phyloP scores from a whole-genome alignment of 495 filamentous ascomycete species.

The Chaetomium tenue region DNA sequence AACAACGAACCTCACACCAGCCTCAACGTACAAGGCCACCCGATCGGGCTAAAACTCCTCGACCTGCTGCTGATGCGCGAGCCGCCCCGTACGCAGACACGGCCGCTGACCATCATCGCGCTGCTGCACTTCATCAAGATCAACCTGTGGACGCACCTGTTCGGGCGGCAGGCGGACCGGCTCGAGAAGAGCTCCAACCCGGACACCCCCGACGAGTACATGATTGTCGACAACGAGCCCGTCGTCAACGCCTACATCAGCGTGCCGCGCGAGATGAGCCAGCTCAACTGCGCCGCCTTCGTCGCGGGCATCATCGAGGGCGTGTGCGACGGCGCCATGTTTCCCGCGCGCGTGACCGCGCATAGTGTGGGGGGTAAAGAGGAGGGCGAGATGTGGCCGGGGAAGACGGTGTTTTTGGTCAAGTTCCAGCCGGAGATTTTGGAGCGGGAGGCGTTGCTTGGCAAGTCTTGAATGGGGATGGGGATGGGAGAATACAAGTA shows the following conservation, averaged over 20 bases:
- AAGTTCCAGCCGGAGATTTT: constrained; percentile 85
- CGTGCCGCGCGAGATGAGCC: constrained; percentile 90
- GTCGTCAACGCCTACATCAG: constrained; percentile 90
- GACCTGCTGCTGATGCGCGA: constrained; percentile 87
- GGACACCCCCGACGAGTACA: constrained; percentile 86
- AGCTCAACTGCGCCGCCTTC: constrained; percentile 94
- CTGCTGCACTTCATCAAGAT: constrained; percentile 93
- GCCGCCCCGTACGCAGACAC: constrained; percentile 62
- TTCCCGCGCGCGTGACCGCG: constrained; percentile 84
- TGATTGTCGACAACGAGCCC: constrained; percentile 97
- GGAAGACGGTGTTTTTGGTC: constrained; percentile 91
- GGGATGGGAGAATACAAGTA: neutral
- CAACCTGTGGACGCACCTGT: constrained; percentile 87
- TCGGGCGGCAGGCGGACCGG: constrained; percentile 81
- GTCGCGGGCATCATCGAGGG: constrained; percentile 96
- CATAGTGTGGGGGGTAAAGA: constrained; percentile 77
- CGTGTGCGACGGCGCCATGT: constrained; percentile 86
- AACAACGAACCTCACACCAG: constrained; percentile 44
- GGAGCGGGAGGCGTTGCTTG: constrained; percentile 75
- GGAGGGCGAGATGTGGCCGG: constrained; percentile 84
- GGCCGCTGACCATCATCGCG: constrained; percentile 83
- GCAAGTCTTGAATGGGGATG: constrained; percentile 33
- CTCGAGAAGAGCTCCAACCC: constrained; percentile 84
- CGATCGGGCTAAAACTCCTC: constrained; percentile 88
- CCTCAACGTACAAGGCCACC: constrained; percentile 91